Evolutionary conservation across 164 flowering plant genomes (phyloP).

Genomic region (Umbellularia californica): DNA sequence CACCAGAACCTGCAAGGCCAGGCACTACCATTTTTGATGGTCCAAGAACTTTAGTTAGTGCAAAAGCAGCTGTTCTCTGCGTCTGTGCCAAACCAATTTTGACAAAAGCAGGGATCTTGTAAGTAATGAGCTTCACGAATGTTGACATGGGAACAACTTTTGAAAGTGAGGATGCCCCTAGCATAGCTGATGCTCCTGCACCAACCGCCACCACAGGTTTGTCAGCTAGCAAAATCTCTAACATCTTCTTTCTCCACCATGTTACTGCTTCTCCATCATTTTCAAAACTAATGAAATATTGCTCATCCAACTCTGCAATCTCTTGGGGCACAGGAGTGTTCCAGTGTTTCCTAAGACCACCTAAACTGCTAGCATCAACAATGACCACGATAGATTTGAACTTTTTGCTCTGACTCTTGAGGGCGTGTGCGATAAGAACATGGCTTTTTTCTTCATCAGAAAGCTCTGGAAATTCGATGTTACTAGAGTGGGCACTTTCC

Average conservation of each 20-base stretch:
- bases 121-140: slow-evolving; percentile 48
- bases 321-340: slow-evolving; percentile 60
- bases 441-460: slow-evolving; percentile 62
- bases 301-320: slow-evolving; percentile 43
- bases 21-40: slow-evolving; percentile 58
- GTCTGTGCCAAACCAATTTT: slow-evolving; percentile 56
- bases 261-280: slow-evolving; percentile 21
- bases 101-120: slow-evolving; percentile 59
- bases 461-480: slow-evolving; percentile 48
- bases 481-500: slow-evolving; percentile 11
- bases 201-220: slow-evolving; percentile 86
- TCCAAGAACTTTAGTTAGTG: slow-evolving; percentile 47
- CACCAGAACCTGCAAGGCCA: slow-evolving; percentile 48
- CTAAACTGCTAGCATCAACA: slow-evolving; percentile 69
- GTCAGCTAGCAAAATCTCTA: slow-evolving; percentile 32
- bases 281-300: slow-evolving; percentile 35
- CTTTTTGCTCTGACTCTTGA: slow-evolving; percentile 56
- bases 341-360: slow-evolving; percentile 82
- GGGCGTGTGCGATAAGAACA: slow-evolving; percentile 66
- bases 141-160: slow-evolving; percentile 69
- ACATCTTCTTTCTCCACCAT: slow-evolving; percentile 9
- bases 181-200: slow-evolving; percentile 82
- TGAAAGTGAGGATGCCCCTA: slow-evolving; percentile 76
- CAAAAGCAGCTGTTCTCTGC: slow-evolving; percentile 51
- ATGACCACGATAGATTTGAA: slow-evolving; percentile 72